phyloP scores from a whole-genome alignment of 345 rosid genomes.

The Anacardium occidentale region DNA sequence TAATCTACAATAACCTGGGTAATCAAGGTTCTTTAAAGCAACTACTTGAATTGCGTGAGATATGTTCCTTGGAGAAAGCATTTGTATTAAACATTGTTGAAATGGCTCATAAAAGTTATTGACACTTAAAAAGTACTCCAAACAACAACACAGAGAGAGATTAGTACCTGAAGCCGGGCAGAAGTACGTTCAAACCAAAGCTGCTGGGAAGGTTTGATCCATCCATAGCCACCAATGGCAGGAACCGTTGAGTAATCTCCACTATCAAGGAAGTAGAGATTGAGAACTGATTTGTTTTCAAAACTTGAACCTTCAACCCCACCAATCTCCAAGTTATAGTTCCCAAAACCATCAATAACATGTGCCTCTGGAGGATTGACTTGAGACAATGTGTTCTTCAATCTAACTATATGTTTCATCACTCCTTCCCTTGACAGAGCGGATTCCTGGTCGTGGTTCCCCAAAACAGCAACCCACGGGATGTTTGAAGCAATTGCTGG shows the following conservation, averaged over 20 bases:
- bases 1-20: background rate
- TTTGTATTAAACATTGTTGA: background rate
- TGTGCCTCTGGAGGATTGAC: constrained; percentile 56
- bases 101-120: background rate
- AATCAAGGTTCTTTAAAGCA: background rate
- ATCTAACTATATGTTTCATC: constrained; percentile 69
- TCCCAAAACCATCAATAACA: constrained; percentile 83
- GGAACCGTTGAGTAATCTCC: constrained; percentile 72
- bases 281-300: constrained; percentile 75
- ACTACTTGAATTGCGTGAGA: background rate
- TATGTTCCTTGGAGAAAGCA: background rate
- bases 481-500: constrained; percentile 72
- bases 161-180: constrained; percentile 57
- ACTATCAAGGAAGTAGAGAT: constrained; percentile 81
- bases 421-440: constrained; percentile 73
- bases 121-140: background rate
- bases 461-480: constrained; percentile 89
- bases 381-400: constrained; percentile 63
- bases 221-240: constrained; percentile 61
- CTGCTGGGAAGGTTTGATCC: constrained; percentile 89
- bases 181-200: constrained; percentile 86
- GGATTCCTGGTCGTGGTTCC: constrained; percentile 90
- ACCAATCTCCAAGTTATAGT: constrained; percentile 72
- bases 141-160: background rate
- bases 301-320: constrained; percentile 69